Evolutionary conservation across 2,329 filamentous ascomycete genomes (phyloP).

Genomic region (Colletotrichum sp.): DNA sequence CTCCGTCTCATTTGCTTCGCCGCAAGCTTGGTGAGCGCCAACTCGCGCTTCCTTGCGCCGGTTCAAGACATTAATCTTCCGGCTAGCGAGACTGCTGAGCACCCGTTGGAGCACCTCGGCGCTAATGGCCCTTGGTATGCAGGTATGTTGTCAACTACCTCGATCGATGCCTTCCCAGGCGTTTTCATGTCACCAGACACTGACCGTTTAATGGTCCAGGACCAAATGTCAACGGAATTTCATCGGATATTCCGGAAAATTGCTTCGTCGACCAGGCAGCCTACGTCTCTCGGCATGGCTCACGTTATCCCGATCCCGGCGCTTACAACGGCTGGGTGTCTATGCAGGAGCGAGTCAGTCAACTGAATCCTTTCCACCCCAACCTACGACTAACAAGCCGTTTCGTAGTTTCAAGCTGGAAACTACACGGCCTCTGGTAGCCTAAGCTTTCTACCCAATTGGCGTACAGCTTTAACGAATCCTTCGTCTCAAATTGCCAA

Average conservation of each 20-base stretch:
- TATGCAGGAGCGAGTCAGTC: slow-evolving; percentile 46
- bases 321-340: slow-evolving; percentile 63
- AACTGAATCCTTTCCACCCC: no score
- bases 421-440: slow-evolving; percentile 58
- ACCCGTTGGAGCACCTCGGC: slow-evolving; percentile 53
- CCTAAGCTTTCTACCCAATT: slow-evolving; percentile 61
- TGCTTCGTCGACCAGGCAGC: slow-evolving; percentile 66
- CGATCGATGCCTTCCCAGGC: not conserved
- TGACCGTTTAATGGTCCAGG: slow-evolving; percentile 36
- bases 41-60: slow-evolving; percentile 23
- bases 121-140: slow-evolving; percentile 59
- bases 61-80: slow-evolving; percentile 30
- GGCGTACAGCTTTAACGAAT: slow-evolving; percentile 62
- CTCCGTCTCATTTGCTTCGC: not conserved
- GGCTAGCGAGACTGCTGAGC: slow-evolving; percentile 31
- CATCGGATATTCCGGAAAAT: slow-evolving; percentile 55
- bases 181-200: not conserved
- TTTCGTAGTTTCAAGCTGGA: slow-evolving; percentile 52
- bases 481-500: slow-evolving; percentile 62
- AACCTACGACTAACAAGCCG: not conserved
- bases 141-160: slow-evolving; percentile 33
- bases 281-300: slow-evolving; percentile 66
- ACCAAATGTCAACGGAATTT: slow-evolving; percentile 61
- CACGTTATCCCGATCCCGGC: slow-evolving; percentile 65
- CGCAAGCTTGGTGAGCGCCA: not conserved